Conservation (phyloP, 441 rosid genomes). For the Corymbia calophylla region DNA sequence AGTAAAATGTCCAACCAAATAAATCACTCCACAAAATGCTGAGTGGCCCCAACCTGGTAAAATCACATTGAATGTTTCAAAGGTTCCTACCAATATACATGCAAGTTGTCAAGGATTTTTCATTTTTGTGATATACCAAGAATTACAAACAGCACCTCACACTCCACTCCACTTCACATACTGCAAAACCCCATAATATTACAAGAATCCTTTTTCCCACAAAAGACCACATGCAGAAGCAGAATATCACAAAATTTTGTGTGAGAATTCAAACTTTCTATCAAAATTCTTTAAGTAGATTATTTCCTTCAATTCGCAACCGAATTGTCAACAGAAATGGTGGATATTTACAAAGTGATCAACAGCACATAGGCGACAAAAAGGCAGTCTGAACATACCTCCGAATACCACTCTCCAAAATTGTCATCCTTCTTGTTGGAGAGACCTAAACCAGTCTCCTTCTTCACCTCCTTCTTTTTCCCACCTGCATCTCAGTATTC, state of each 20-base stretch:
- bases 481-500: conserved; percentile 16
- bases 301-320: not conserved
- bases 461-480: conserved; percentile 69
- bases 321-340: not conserved
- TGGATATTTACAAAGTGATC: not conserved
- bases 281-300: not conserved
- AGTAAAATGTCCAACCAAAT: not conserved
- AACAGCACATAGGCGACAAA: not conserved
- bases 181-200: not conserved
- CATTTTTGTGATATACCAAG: not conserved
- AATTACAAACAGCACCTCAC: not conserved
- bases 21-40: not conserved
- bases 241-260: not conserved
- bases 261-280: not conserved
- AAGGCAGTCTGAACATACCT: conserved; percentile 19
- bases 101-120: not conserved
- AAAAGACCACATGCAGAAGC: not conserved
- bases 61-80: not conserved
- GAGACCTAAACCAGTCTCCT: conserved; percentile 68
- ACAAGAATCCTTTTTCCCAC: not conserved
- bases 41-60: not conserved
- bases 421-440: conserved; percentile 56
- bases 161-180: not conserved
- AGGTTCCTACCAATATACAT: not conserved
- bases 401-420: conserved; percentile 79